Evolutionary conservation across 257 asterid species (phyloP), one percentile per base, ranked within the genome.

Genomic region (Fraxinus pennsylvanica): DNA sequence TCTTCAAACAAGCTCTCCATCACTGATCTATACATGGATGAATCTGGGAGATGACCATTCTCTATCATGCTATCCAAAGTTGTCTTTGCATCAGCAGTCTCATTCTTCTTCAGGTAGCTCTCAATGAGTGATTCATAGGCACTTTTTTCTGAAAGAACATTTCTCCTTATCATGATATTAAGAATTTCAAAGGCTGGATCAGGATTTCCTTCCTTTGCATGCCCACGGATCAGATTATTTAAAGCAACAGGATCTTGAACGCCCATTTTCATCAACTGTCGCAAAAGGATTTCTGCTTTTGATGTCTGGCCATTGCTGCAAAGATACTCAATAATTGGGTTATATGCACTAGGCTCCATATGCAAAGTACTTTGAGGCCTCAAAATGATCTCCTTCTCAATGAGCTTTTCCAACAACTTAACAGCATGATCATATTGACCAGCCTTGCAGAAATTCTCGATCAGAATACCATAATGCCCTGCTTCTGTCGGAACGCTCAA

Each of bases 261-360:
- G 13, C 99, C 99, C 82, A 85, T 85, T 84, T 95, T 96, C 98
- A 96, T 89, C 91, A 96, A 82, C 92, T 96, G 99, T 39, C 99
- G 78, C 47, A 89, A 71, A 50, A 96, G 78, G 39, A 86, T 73
- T 87, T 96, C 99, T 33, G 98, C 99, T 84, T 93, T 96, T 15
- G 81, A 81, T 21, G 98, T 85, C 87, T 86, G 91, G 43, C 96
- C 97, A 43, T 88, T 92, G 75, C 82, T 83, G 89, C 97, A 95
- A 14, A 93, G 97, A 84, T 95, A 81, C 77, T 91, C 93, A n/a
- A 93, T 81, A 57, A 95, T 65, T 14, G 89, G 87, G 74, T 91
- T 95, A 76, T 95, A 95, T 0, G 97, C 90, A 83, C 89, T 84
- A 39, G 96, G 85, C 81, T 95, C 97, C 97, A 95, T 77, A 41